These are phyloP conservation scores for Avicennia marina DNA, from an alignment of 257 asterid genomes.

Conservation along the genomic window DNA sequence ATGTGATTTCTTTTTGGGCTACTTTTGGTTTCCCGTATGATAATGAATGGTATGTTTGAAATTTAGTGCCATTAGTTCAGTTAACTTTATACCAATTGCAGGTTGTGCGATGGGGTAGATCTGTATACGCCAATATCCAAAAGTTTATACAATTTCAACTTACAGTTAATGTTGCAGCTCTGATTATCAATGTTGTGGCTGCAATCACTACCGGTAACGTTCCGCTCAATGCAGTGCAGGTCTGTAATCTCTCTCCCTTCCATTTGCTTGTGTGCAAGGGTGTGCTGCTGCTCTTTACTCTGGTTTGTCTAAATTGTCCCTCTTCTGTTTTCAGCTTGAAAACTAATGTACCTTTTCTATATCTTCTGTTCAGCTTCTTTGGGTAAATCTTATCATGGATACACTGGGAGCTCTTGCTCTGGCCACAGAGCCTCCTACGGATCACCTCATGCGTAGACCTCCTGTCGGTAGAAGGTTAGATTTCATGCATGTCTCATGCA, in stretches of 20 bases:
- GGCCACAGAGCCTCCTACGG: slow-evolving; percentile 77
- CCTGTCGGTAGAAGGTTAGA: slow-evolving; percentile 77
- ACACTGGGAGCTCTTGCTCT: slow-evolving; percentile 80
- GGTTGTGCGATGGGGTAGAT: slow-evolving; percentile 99
- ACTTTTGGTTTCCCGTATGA: too few species aligned
- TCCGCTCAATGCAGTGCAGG: slow-evolving; percentile 97
- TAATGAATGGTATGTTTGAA: too few species aligned
- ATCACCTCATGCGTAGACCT: slow-evolving; percentile 59
- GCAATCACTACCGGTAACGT: slow-evolving; percentile 89
- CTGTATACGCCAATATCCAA: slow-evolving; percentile 94
- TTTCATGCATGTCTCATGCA: not conserved
- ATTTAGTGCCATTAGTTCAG: slow-evolving; percentile 1
- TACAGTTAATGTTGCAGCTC: slow-evolving; percentile 93
- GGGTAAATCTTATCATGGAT: slow-evolving; percentile 89
- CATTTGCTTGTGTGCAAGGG: slow-evolving; percentile 6
- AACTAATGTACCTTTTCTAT: not conserved
- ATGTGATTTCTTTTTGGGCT: too few species aligned
- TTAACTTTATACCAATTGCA: slow-evolving; percentile 29
- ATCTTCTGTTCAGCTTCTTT: slow-evolving; percentile 49
- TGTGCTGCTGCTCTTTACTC: not conserved
- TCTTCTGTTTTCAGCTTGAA: not conserved
- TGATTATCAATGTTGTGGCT: slow-evolving; percentile 82
- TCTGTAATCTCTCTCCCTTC: slow-evolving; percentile 25
- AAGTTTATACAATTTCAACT: slow-evolving; percentile 96
- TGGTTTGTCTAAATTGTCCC: not conserved